Percentiles rank a stretch among this genome's conserved stretches.
phyloP scores from a whole-genome alignment of 1,284 basidiomycete genomes.

The Melanopsichium pennsylvanicum region DNA sequence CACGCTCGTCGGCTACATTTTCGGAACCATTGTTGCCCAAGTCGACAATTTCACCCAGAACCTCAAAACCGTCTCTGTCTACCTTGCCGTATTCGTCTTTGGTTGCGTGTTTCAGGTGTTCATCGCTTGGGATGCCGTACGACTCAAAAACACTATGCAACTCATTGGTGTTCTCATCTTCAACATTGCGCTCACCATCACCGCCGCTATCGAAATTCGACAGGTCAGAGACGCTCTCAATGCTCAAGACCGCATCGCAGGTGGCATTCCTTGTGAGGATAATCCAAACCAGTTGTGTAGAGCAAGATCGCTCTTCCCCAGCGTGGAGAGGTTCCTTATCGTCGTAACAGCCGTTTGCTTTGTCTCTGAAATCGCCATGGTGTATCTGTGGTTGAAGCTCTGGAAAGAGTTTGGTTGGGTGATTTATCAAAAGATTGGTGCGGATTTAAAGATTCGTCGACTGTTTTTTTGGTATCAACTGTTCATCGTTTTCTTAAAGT shows the following conservation, averaged over 20 bases:
- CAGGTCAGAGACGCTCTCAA: constrained; percentile 51
- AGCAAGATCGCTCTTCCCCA: constrained; percentile 35
- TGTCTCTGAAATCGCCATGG: constrained; percentile 44
- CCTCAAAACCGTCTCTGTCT: constrained; percentile 59
- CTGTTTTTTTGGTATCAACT: constrained; percentile 58
- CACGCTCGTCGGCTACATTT: constrained; percentile 49
- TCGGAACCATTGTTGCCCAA: constrained; percentile 37
- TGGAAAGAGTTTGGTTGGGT: constrained; percentile 60
- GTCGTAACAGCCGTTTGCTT: constrained; percentile 50
- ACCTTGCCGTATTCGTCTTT: constrained; percentile 54
- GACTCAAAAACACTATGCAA: constrained; percentile 60
- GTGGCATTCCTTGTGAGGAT: constrained; percentile 36
- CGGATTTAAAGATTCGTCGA: constrained; percentile 43
- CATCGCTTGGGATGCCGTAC: constrained; percentile 53
- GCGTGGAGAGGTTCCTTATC: constrained; percentile 45
- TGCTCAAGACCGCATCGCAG: constrained; percentile 30
- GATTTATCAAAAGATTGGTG: constrained; percentile 59
- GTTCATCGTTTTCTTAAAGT: constrained; percentile 60
- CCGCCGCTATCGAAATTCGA: constrained; percentile 52
- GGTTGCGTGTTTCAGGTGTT: constrained; percentile 52
- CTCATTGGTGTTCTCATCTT: constrained; percentile 55
- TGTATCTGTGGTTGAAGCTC: constrained; percentile 40
- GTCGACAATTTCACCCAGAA: constrained; percentile 48
- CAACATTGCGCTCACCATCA: constrained; percentile 54
- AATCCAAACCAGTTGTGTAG: constrained; percentile 22